These are phyloP conservation scores for Collybiopsis luxurians DNA, from an alignment of 768 basidiomycete genomes.

Conservation along the genomic window DNA sequence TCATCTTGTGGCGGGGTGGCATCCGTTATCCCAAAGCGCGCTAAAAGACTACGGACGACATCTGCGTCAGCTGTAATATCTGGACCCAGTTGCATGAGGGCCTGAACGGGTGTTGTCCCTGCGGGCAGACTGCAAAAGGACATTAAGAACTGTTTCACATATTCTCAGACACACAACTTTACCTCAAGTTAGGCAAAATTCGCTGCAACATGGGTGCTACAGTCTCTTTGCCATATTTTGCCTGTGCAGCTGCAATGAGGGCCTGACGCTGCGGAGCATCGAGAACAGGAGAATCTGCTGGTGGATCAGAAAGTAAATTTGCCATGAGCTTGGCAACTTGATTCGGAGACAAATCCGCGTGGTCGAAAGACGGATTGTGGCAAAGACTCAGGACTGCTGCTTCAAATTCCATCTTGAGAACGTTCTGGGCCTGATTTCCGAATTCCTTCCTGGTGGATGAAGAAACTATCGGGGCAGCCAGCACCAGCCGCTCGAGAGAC, in stretches of 20 bases:
- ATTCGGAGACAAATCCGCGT: constrained; percentile 69
- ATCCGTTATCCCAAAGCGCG: constrained; percentile 75
- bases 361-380: constrained; percentile 80
- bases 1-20: constrained; percentile 66
- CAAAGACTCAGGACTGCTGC: constrained; percentile 72
- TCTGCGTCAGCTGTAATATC: constrained; percentile 78
- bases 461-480: constrained; percentile 72
- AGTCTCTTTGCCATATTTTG: constrained; percentile 78
- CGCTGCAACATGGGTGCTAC: constrained; percentile 71
- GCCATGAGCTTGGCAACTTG: constrained; percentile 79
- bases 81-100: constrained; percentile 72
- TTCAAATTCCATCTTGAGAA: constrained; percentile 79
- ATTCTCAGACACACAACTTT: constrained; percentile 15
- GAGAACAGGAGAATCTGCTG: constrained; percentile 67
- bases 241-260: constrained; percentile 69
- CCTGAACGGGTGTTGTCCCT: constrained; percentile 70
- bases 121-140: constrained; percentile 51
- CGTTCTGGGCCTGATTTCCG: constrained; percentile 60
- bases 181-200: constrained; percentile 77
- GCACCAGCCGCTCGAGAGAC: constrained; percentile 75
- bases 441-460: constrained; percentile 50
- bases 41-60: constrained; percentile 62
- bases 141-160: constrained; percentile 12
- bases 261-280: constrained; percentile 74
- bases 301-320: constrained; percentile 72